Evolutionary conservation across 257 asterid species (phyloP).

Genomic region (Ilex asprella): DNA sequence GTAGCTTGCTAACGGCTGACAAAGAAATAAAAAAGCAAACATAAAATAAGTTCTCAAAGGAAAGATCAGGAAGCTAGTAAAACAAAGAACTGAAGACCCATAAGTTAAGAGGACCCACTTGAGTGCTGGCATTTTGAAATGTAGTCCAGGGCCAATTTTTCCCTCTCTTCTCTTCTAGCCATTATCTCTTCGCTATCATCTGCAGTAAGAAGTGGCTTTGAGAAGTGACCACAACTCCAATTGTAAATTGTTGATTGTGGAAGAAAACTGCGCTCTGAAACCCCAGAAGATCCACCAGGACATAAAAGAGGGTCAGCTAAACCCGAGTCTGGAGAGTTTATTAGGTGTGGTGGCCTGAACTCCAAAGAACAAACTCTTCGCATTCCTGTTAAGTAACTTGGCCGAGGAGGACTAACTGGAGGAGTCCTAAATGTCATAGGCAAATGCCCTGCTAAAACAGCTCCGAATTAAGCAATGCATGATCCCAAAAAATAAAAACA

Average conservation of each 20-base stretch:
- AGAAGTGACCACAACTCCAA: slow-evolving; percentile 98
- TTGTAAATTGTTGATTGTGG: slow-evolving; percentile 86
- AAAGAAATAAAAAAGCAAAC: slow-evolving; percentile 12
- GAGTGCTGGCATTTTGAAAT: slow-evolving; percentile 86
- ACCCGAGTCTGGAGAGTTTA: slow-evolving; percentile 88
- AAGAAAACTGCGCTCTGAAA: slow-evolving; percentile 88
- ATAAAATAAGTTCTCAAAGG: slow-evolving; percentile 5
- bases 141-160: slow-evolving; percentile 69
- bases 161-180: slow-evolving; percentile 82
- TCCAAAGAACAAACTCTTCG: slow-evolving; percentile 97
- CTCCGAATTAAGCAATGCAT: slow-evolving; percentile 5
- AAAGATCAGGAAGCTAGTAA: not conserved
- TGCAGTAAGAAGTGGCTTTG: slow-evolving; percentile 93
- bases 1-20: slow-evolving; percentile 75
- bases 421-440: slow-evolving; percentile 95
- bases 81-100: not conserved
- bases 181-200: slow-evolving; percentile 82
- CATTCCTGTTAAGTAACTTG: slow-evolving; percentile 83
- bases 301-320: slow-evolving; percentile 94
- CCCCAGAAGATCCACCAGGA: slow-evolving; percentile 61
- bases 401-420: slow-evolving; percentile 98
- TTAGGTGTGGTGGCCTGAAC: slow-evolving; percentile 90
- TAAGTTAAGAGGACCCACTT: slow-evolving; percentile 39
- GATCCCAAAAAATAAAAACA: no score
- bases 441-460: slow-evolving; percentile 57